Base-by-base conservation (phyloP, 805 yeast genomes). In the Wickerhamomyces bisporus region DNA sequence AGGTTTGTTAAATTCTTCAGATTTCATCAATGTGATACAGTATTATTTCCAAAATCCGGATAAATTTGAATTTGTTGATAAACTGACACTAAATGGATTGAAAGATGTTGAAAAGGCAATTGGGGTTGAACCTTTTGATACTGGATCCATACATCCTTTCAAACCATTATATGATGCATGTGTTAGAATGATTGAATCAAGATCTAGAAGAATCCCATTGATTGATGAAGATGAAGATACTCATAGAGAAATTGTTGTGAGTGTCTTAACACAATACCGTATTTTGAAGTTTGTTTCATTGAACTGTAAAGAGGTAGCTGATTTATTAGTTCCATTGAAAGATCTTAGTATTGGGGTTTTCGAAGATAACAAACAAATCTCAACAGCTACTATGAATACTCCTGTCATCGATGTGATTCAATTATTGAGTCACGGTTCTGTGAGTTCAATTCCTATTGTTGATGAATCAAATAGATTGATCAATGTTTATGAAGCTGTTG, bases 401-500 rank as follows among this genome's bases (percentile, higher is more conserved):
- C 96, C 97, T 0, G 96, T 93, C 18, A 81, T 86, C 44, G 96
- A 91, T 44, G 96, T 89, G 18, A 93, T 93, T 40, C 88, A 86
- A 53, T 62, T 81, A 42, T 68, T 93, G 48, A 79, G 91, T 8
- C 75, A 77, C 36, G 76, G 79, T 35, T 79, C 88, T n/a, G 93
- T 93, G 12, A 81, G 95, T 4, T 85, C 97, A 2, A 81, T 93
- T 24, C 99, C 99, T 1, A 89, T 93, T 41, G 79, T 93, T 23
- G 97, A 91, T 54, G 86, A 79, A 15, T 66, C 71, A 26, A 67
- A 71, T 27, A 76, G 73, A 45, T 68, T 93, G 47, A 71, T 87
- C 46, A 93, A 93, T 55, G 95, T 91, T 30, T 93, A 89, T 59
- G 99, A 93, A 64, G 94, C 96, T 0, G 94, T 87, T 25, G 99